phyloP scores from a whole-genome alignment of 164 flowering plant genomes.

The Berberis thunbergii region DNA sequence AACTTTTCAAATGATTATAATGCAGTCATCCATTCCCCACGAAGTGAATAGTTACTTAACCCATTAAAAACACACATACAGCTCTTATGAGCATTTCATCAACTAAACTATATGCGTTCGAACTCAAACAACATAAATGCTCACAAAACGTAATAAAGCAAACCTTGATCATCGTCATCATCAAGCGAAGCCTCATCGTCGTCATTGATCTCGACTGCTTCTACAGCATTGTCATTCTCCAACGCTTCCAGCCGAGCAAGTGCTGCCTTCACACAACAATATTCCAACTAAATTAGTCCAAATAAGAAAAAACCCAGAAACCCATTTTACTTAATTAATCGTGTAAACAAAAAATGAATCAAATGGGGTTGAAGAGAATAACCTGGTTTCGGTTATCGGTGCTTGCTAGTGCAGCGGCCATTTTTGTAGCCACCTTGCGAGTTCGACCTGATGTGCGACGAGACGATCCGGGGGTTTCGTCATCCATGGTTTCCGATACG shows the following conservation, averaged over 20 bases:
- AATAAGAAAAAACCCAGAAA: not conserved
- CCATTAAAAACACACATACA: no score
- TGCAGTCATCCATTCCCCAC: no score
- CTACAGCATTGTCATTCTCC: slow-evolving; percentile 33
- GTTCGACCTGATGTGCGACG: slow-evolving; percentile 71
- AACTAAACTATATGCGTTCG: no score
- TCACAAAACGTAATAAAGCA: not conserved
- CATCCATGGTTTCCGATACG: slow-evolving; percentile 10
- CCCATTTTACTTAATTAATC: not conserved
- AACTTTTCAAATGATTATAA: no score
- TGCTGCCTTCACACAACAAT: slow-evolving; percentile 5
- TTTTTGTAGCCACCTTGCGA: slow-evolving; percentile 68
- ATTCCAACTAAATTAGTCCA: not conserved
- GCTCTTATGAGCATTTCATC: no score
- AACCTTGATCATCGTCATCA: slow-evolving; percentile 60
- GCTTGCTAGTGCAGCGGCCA: slow-evolving; percentile 91
- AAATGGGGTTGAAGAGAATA: not conserved
- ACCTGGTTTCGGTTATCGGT: slow-evolving; percentile 85
- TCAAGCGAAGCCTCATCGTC: slow-evolving; percentile 85
- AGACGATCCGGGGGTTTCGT: slow-evolving; percentile 28
- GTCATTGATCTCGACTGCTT: slow-evolving; percentile 38
- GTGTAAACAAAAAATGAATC: not conserved
- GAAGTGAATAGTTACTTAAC: no score
- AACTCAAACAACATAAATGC: not conserved
- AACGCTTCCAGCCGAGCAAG: slow-evolving; percentile 14